These are phyloP conservation scores for Paraleonurus japonicus DNA, from an alignment of 257 asterid genomes.

Conservation along the genomic window DNA sequence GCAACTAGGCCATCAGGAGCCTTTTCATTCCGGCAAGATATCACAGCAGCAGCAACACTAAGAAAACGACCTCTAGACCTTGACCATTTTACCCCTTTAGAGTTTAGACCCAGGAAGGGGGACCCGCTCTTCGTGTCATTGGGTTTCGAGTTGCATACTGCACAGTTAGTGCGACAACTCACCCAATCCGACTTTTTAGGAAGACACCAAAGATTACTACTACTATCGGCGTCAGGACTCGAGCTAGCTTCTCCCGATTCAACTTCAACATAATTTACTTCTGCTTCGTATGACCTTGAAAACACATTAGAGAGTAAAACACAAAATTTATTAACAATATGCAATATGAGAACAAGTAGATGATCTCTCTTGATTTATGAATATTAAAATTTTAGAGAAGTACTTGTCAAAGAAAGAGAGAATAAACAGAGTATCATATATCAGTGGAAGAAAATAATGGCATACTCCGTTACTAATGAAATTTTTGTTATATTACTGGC, in stretches of 20 bases:
- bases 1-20: conserved; percentile 98
- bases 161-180: conserved; percentile 74
- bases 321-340: background rate
- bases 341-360: background rate
- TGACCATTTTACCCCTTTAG: conserved; percentile 61
- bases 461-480: background rate
- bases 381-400: background rate
- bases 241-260: conserved; percentile 46
- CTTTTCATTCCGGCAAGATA: conserved; percentile 90
- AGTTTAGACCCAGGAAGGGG: conserved; percentile 34
- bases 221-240: conserved; percentile 38
- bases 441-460: background rate
- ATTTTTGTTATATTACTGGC: background rate
- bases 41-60: conserved; percentile 91
- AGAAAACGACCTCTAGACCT: conserved; percentile 71
- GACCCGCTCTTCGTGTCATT: conserved; percentile 28
- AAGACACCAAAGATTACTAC: conserved; percentile 39
- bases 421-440: background rate
- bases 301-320: background rate
- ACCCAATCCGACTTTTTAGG: conserved; percentile 43
- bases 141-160: conserved; percentile 55
- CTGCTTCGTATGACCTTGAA: conserved; percentile 88
- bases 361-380: background rate
- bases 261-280: conserved; percentile 73
- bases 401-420: background rate